Conservation (phyloP, 2,329 filamentous ascomycete species). For the Thelonectria rubi region DNA sequence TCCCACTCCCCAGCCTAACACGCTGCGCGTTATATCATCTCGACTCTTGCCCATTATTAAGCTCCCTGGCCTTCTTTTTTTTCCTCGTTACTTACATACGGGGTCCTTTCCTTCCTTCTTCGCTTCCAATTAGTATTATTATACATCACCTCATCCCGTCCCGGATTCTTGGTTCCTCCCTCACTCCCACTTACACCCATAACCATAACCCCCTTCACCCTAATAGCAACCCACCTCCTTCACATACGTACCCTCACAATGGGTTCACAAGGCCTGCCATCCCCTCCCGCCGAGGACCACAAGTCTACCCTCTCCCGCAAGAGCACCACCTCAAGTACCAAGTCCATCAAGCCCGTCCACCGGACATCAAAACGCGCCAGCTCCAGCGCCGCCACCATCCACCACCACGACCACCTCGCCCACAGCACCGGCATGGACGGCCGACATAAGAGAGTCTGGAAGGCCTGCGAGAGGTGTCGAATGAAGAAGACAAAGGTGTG, state of each 20-base stretch:
- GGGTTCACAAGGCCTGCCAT: constrained; percentile 59
- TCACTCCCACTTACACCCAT: constrained; percentile 32
- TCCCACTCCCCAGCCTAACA: constrained; percentile 26
- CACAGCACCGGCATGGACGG: constrained; percentile 56
- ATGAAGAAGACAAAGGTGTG: constrained; percentile 76
- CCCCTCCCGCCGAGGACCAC: constrained; percentile 61
- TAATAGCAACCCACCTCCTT: constrained; percentile 10
- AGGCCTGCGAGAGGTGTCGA: constrained; percentile 71
- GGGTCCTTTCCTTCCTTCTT: constrained; percentile 4
- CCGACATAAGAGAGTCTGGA: constrained; percentile 72
- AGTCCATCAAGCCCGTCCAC: constrained; percentile 60
- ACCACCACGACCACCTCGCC: constrained; percentile 50
- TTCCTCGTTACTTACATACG: constrained; percentile 12
- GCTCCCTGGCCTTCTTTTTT: constrained; percentile 30
- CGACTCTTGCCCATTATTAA: constrained; percentile 42
- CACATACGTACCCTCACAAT: constrained; percentile 48
- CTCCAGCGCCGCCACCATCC: constrained; percentile 47
- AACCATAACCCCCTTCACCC: not conserved
- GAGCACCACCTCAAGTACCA: constrained; percentile 52
- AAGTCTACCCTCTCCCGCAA: constrained; percentile 51
- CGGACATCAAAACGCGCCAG: constrained; percentile 61
- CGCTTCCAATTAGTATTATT: not conserved
- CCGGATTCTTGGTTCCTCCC: constrained; percentile 31
- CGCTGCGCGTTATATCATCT: constrained; percentile 30
- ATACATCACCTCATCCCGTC: constrained; percentile 5